Evolutionary conservation across 306 rosid genomes (phyloP).

Genomic region (Betula pendula): DNA sequence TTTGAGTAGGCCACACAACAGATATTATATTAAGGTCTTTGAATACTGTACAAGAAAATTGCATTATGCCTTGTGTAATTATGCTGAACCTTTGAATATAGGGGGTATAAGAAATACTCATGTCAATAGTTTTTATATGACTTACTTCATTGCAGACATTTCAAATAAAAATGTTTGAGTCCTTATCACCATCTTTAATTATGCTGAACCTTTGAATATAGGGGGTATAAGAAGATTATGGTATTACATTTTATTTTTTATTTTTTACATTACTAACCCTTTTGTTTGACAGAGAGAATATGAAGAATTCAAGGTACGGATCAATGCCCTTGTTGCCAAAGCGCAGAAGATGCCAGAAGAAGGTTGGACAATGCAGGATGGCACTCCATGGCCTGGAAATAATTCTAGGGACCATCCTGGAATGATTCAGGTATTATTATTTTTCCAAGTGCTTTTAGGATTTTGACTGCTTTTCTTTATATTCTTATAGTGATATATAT

Average conservation of each 20-base stretch:
- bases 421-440: slow-evolving; percentile 85
- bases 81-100: neutral
- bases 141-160: no score
- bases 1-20: neutral
- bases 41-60: neutral
- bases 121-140: no score
- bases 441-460: slow-evolving; percentile 20
- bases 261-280: slow-evolving; percentile 3
- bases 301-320: slow-evolving; percentile 91
- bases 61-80: neutral
- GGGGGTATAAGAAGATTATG: neutral
- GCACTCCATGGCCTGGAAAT: slow-evolving; percentile 99
- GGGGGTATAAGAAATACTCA: neutral
- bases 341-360: slow-evolving; percentile 99
- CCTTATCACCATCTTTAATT: no score
- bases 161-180: no score
- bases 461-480: slow-evolving; percentile 3
- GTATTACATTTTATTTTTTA: neutral
- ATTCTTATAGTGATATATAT: slow-evolving; percentile 21
- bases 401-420: slow-evolving; percentile 99
- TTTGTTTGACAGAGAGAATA: slow-evolving; percentile 81
- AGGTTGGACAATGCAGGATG: slow-evolving; percentile 99
- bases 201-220: neutral
- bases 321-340: slow-evolving; percentile 91
- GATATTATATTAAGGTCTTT: neutral